Evolutionary conservation across 176 grass and related monocot genomes (phyloP).

Genomic region (Triticum dicoccoides): DNA sequence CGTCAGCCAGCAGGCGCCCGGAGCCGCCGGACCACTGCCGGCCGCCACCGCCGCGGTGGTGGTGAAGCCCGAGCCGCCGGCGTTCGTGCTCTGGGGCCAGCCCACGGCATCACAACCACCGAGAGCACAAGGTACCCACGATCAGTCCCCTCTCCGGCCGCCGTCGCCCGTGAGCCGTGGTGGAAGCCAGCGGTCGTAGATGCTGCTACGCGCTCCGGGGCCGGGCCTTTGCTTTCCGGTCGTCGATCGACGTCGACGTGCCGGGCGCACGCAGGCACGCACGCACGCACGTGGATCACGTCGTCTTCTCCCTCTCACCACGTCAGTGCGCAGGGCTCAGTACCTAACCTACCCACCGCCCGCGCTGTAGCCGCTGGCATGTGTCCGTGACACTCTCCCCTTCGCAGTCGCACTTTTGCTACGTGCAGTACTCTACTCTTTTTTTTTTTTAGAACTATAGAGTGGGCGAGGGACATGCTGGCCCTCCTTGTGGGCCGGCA

Average conservation of each 20-base stretch:
- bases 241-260: not conserved
- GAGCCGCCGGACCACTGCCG: constrained; percentile 23
- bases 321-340: not conserved
- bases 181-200: not conserved
- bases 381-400: not conserved
- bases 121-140: constrained; percentile 34
- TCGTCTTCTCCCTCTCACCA: not conserved
- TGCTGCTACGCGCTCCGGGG: not conserved
- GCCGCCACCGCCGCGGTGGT: not conserved
- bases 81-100: constrained; percentile 62
- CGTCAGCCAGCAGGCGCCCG: constrained; percentile 56
- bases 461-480: not conserved
- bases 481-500: not conserved
- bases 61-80: constrained; percentile 43
- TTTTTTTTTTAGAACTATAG: too few species aligned
- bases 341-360: not conserved
- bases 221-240: not conserved
- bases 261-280: not conserved
- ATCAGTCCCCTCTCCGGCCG: not conserved
- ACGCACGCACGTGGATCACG: not conserved
- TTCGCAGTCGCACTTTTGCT: not conserved
- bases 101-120: constrained; percentile 12
- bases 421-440: too few species aligned
- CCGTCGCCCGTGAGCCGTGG: not conserved
- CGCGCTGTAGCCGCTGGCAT: not conserved